phyloP scores from a whole-genome alignment of 805 yeast genomes.

The Starmerella lactis-condensi region DNA sequence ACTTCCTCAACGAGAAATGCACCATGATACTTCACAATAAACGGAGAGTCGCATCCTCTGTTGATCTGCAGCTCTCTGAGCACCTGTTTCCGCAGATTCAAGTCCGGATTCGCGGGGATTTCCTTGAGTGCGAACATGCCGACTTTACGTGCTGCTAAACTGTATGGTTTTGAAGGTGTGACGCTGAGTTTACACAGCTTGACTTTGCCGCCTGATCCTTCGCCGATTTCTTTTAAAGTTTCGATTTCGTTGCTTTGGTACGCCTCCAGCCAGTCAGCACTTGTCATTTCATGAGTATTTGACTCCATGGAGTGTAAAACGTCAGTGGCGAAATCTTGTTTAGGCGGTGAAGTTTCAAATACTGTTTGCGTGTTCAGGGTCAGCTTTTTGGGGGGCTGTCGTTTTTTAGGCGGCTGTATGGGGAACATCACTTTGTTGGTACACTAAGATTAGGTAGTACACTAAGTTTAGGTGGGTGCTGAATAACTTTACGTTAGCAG shows the following conservation, averaged over 20 bases:
- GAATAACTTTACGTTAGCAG: too few species aligned
- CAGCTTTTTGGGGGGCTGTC: conserved; percentile 12
- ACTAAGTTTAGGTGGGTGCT: too few species aligned
- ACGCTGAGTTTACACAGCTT: conserved; percentile 43
- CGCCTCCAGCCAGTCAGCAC: conserved; percentile 12
- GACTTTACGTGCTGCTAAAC: conserved; percentile 14
- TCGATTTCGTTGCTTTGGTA: conserved; percentile 28
- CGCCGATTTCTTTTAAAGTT: conserved; percentile 62
- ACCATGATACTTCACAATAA: conserved; percentile 83
- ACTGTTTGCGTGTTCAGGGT: conserved; percentile 9
- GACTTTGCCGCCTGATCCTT: conserved; percentile 89
- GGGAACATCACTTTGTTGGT: conserved; percentile 11
- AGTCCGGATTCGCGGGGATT: conserved; percentile 58
- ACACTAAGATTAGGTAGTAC: too few species aligned
- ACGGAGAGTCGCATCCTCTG: conserved; percentile 59
- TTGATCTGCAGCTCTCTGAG: conserved; percentile 81
- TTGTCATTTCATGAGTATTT: conserved; percentile 14
- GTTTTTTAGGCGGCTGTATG: conserved; percentile 14
- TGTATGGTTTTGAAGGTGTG: conserved; percentile 13
- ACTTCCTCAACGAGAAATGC: conserved; percentile 62
- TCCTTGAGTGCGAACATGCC: conserved; percentile 67
- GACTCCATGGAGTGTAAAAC: conserved; percentile 12
- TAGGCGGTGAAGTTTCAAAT: conserved; percentile 2
- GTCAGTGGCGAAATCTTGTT: conserved; percentile 11
- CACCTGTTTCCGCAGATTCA: conserved; percentile 76